Evolutionary conservation across 2,329 filamentous ascomycete genomes (phyloP).

Genomic region (Ophiostoma quercus): DNA sequence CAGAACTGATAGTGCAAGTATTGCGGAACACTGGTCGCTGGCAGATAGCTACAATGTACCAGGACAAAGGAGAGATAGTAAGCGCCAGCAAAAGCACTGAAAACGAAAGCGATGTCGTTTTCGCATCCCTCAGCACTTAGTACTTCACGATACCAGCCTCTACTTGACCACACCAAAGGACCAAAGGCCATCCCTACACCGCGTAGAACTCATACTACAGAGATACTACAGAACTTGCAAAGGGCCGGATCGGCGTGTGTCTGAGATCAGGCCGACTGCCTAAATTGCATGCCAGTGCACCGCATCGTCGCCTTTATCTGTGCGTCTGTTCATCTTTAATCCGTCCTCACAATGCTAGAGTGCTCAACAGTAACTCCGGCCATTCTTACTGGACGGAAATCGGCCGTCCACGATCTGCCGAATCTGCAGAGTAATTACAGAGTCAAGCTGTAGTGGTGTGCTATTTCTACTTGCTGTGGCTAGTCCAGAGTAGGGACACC

Average conservation of each 20-base stretch:
- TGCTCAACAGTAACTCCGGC: not conserved
- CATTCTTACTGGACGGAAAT: not conserved
- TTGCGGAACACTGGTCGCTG: not conserved
- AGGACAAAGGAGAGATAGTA: too few species aligned
- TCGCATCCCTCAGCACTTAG: not conserved
- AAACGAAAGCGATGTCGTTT: not conserved
- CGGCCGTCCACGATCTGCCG: conserved; percentile 1
- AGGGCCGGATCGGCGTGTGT: not conserved
- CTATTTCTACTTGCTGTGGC: not conserved
- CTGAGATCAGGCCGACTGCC: not conserved
- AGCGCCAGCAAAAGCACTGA: not conserved
- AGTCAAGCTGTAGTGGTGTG: too few species aligned
- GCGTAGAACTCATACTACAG: too few species aligned
- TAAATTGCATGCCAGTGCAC: not conserved
- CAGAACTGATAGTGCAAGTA: not conserved
- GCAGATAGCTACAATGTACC: not conserved
- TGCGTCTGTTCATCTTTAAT: not conserved
- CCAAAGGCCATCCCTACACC: too few species aligned
- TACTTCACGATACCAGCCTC: too few species aligned
- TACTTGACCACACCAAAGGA: too few species aligned
- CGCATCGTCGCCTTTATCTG: too few species aligned
- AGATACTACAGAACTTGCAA: not conserved
- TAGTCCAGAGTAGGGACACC: too few species aligned
- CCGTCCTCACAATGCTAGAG: too few species aligned
- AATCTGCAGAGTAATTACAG: not conserved